These are phyloP conservation scores for Fusarium sp. DNA, from an alignment of 2,329 filamentous ascomycete species.

Conservation along the genomic window DNA sequence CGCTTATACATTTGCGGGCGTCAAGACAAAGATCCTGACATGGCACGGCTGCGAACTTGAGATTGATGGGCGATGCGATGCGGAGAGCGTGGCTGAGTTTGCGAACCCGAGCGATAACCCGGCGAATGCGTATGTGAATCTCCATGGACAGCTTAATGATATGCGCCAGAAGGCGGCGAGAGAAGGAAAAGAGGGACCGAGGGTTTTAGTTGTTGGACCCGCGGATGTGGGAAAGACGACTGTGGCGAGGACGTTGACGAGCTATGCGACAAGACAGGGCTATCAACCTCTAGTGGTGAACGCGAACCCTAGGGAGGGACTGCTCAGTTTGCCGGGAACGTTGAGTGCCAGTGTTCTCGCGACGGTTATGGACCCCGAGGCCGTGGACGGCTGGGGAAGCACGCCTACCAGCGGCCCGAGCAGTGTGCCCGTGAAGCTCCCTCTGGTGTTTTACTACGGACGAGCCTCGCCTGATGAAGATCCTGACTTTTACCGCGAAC, in stretches of 20 bases:
- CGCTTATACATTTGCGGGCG: slow-evolving; percentile 82
- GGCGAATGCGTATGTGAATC: slow-evolving; percentile 82
- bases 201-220: slow-evolving; percentile 86
- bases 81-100: slow-evolving; percentile 69
- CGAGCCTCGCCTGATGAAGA: slow-evolving; percentile 78
- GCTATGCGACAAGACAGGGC: slow-evolving; percentile 80
- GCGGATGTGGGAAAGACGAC: slow-evolving; percentile 86
- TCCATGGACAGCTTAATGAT: slow-evolving; percentile 86
- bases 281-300: slow-evolving; percentile 86
- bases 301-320: slow-evolving; percentile 82
- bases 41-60: slow-evolving; percentile 92
- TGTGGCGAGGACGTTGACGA: slow-evolving; percentile 78
- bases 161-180: slow-evolving; percentile 71
- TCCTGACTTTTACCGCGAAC: slow-evolving; percentile 75
- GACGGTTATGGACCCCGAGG: slow-evolving; percentile 83
- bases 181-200: slow-evolving; percentile 69
- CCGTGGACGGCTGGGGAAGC: slow-evolving; percentile 86
- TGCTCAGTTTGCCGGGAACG: slow-evolving; percentile 82
- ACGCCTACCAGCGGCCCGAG: slow-evolving; percentile 92
- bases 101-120: slow-evolving; percentile 80
- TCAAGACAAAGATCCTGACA: slow-evolving; percentile 89
- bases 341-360: slow-evolving; percentile 88
- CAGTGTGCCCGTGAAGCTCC: slow-evolving; percentile 88
- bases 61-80: slow-evolving; percentile 70
- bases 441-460: slow-evolving; percentile 90